Percentiles rank a stretch among this genome's conserved stretches.
phyloP scores from a whole-genome alignment of 1,139 yeast species.

The Geotrichum phurueaensis region DNA sequence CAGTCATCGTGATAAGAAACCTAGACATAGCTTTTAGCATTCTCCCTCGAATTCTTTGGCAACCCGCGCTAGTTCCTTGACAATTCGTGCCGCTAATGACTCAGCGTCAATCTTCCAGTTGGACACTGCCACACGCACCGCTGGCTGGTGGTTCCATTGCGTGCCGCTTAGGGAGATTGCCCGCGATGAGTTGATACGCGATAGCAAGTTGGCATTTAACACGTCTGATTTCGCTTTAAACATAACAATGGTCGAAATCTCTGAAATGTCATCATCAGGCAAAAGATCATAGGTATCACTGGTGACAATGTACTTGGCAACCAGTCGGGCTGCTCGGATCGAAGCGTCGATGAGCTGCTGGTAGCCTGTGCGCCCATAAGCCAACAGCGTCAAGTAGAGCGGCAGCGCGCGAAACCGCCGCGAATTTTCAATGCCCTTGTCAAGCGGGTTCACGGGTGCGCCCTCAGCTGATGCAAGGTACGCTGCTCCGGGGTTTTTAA shows the following conservation, averaged over 20 bases:
- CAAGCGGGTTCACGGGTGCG: constrained; percentile 20
- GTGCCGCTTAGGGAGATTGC: constrained; percentile 25
- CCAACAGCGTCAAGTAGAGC: constrained; percentile 24
- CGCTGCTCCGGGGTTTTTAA: constrained; percentile 28
- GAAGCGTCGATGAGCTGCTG: constrained; percentile 21
- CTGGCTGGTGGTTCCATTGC: constrained; percentile 23
- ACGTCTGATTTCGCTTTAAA: constrained; percentile 20
- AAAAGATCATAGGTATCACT: constrained; percentile 22
- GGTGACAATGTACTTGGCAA: constrained; percentile 21
- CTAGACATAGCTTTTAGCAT: neutral
- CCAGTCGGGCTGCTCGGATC: constrained; percentile 21
- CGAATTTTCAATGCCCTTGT: constrained; percentile 28
- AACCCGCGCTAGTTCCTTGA: constrained; percentile 17
- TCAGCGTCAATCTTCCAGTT: constrained; percentile 26
- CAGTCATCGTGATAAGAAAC: neutral
- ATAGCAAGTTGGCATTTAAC: constrained; percentile 17
- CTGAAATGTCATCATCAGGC: constrained; percentile 16
- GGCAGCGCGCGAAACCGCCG: constrained; percentile 29
- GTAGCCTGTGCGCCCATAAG: constrained; percentile 27
- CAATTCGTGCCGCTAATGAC: constrained; percentile 11
- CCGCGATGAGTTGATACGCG: constrained; percentile 20
- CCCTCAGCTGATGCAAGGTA: constrained; percentile 20
- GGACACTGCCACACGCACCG: constrained; percentile 28
- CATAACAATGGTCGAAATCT: constrained; percentile 24
- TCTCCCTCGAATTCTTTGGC: neutral